Evolutionary conservation across 2,329 filamentous ascomycete genomes (phyloP), one percentile per base, ranked within the genome.

Genomic region (Fusarium mangiferae): DNA sequence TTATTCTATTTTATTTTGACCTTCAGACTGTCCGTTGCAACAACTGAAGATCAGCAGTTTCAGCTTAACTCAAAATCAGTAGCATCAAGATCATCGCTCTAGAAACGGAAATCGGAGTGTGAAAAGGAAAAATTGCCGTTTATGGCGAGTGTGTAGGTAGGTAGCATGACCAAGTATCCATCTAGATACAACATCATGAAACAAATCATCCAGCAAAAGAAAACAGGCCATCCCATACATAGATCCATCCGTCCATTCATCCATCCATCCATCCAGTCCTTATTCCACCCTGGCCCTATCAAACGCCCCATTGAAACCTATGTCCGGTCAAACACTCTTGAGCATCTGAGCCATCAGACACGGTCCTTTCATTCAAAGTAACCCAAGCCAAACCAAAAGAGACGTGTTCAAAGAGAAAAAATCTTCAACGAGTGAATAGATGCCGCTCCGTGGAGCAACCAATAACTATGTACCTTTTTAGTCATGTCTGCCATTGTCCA

Each of bases 161-260:
- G 26, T 55, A 30, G 36, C 51, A 62, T 63, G 65, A 62, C 46
- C 46, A 41, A 68, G 67, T 76, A 75, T 77, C 73, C 70, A 77
- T 77, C 69, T 79, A 76, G 73, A 78, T 78, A 72, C 78, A 77
- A 70, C 75, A 75, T 80, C 75, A 62, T 78, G 44, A 74, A 77
- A 69, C 58, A 66, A 69, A 75, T 66, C 62, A 68, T 66, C 33
- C 46, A 75, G 57, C 56, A 75, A 68, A 55, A 71, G 45, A 68
- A 64, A 75, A 65, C 62, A 70, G 57, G 67, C 62, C 68, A 62
- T 67, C 66, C 49, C 28, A 51, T 33, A 51, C 48, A 51, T 33
- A 51, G 28, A 51, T 51, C 45, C 45, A 46, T 28, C 26, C 45
- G 7, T 51, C 48, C 67, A 68, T 61, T 41, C 51, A 63, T 33